Conservation (phyloP, 495 filamentous ascomycete genomes). For the Lophiostoma macrostomum region DNA sequence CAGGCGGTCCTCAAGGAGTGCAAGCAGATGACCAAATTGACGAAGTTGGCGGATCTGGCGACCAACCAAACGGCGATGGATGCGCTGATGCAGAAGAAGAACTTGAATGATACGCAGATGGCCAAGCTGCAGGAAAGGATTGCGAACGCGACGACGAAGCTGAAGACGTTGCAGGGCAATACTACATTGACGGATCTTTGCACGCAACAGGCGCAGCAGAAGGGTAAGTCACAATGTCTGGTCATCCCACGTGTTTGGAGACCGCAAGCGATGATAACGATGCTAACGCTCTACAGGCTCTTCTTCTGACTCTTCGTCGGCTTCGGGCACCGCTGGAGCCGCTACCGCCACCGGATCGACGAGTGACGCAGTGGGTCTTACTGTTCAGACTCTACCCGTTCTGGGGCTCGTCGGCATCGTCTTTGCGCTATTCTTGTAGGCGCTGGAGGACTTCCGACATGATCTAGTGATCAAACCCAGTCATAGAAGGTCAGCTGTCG, state of each 20-base stretch:
- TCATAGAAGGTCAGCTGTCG: too few species aligned
- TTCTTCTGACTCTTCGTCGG: too few species aligned
- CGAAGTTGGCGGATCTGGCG: conserved; percentile 11
- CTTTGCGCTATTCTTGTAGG: conserved; percentile 19
- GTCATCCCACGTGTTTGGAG: neutral
- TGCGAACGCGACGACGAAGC: conserved; percentile 21
- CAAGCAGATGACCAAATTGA: conserved; percentile 9
- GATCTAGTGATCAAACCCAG: too few species aligned
- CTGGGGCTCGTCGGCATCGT: conserved; percentile 5
- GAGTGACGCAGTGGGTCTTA: neutral
- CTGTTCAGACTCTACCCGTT: conserved; percentile 8
- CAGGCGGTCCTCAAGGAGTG: conserved; percentile 19
- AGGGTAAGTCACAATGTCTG: conserved; percentile 6
- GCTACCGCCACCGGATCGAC: neutral
- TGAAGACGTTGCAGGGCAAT: conserved; percentile 14
- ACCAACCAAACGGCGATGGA: conserved; percentile 21
- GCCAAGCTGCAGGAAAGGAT: conserved; percentile 14
- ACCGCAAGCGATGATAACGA: neutral
- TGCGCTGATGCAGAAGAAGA: conserved; percentile 7
- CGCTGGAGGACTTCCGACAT: too few species aligned
- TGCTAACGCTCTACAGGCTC: too few species aligned
- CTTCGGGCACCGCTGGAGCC: neutral
- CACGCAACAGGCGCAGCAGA: conserved; percentile 6
- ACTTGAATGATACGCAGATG: conserved; percentile 14
- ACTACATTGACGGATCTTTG: conserved; percentile 18